phyloP scores from a whole-genome alignment of 108 stramenopile genomes.

The Conticribra weissflogii region DNA sequence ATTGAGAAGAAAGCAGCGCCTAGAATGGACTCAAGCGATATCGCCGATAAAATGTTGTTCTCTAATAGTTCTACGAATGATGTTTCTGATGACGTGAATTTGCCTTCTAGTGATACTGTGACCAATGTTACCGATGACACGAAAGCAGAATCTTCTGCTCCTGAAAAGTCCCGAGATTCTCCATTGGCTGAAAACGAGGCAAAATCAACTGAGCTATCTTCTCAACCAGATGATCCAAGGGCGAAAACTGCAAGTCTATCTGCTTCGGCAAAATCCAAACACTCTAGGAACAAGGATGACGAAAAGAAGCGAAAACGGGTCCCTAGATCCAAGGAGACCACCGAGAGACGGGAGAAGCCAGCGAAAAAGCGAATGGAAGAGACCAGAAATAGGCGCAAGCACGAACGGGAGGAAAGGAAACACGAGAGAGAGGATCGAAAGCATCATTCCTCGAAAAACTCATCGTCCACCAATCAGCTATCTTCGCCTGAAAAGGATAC shows the following conservation, averaged over 20 bases:
- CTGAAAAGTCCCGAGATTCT: background rate
- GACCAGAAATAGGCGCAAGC: background rate
- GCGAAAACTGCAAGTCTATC: background rate
- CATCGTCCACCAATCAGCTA: background rate
- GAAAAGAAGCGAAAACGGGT: background rate
- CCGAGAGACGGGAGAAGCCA: background rate
- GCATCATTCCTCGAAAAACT: background rate
- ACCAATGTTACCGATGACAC: background rate
- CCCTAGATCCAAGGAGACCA: background rate
- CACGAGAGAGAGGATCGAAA: background rate
- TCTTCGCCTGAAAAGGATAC: background rate
- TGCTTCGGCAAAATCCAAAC: constrained; percentile 1
- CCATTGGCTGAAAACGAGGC: no score
- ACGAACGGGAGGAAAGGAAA: background rate
- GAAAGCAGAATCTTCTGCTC: background rate
- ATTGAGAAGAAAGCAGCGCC: background rate
- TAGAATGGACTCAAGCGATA: no score
- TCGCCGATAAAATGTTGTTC: no score
- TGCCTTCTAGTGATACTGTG: no score
- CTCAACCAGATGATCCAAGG: background rate
- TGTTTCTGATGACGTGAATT: no score
- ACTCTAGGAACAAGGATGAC: background rate
- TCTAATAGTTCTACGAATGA: no score
- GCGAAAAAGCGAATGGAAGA: background rate
- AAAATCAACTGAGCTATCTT: no score